Evolutionary conservation across 768 basidiomycete species (phyloP).

Genomic region (Tylopilus balloui): DNA sequence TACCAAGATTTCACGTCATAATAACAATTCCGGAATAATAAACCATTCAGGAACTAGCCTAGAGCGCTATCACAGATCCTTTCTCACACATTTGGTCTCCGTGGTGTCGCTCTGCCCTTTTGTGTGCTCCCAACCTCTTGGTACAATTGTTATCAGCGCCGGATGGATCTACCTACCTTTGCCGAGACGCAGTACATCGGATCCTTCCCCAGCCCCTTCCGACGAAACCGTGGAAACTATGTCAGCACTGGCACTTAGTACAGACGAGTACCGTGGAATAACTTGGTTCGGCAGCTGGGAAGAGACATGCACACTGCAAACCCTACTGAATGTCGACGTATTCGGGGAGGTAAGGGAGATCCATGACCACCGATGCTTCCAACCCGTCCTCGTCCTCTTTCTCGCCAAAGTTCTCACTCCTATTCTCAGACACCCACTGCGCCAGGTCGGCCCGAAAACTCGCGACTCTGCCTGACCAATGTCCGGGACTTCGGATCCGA

Average conservation of each 20-base stretch:
- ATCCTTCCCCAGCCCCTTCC: not conserved
- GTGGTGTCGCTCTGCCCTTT: not conserved
- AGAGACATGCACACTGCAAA: not conserved
- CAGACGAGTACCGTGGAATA: too few species aligned
- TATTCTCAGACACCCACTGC: not conserved
- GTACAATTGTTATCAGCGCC: not conserved
- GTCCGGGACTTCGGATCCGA: not conserved
- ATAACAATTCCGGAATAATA: not conserved
- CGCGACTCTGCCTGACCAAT: not conserved
- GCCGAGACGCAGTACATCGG: not conserved
- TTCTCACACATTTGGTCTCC: not conserved
- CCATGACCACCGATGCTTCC: constrained; percentile 5
- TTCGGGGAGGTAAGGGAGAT: constrained; percentile 9
- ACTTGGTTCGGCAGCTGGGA: not conserved
- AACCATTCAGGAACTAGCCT: not conserved
- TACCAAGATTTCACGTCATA: not conserved
- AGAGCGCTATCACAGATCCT: too few species aligned
- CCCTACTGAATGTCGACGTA: constrained; percentile 6
- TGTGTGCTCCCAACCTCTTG: not conserved
- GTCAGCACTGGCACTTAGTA: not conserved
- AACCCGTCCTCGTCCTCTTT: not conserved
- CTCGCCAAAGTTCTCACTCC: too few species aligned
- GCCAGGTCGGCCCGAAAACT: not conserved
- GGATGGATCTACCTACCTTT: not conserved
- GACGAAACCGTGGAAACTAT: constrained; percentile 7